These are phyloP conservation scores for Pseudogymnoascus sp. DNA, from an alignment of 2,329 filamentous ascomycete genomes.

Conservation along the genomic window DNA sequence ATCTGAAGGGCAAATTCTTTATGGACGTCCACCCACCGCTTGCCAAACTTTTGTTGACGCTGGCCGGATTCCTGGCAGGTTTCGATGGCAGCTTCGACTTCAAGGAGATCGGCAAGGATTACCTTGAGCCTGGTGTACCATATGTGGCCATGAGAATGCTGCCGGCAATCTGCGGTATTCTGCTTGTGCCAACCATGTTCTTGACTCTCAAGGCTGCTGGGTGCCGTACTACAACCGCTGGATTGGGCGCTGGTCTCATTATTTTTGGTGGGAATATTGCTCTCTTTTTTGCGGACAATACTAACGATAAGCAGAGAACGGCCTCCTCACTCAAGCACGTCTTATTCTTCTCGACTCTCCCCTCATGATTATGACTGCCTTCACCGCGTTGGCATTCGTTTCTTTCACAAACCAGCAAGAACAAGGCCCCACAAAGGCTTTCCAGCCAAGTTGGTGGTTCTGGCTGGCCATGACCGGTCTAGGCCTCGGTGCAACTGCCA, in stretches of 20 bases:
- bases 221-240: slow-evolving; percentile 77
- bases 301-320: slow-evolving; percentile 64
- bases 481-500: slow-evolving; percentile 79
- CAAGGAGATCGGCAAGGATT: slow-evolving; percentile 99
- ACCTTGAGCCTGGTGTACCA: slow-evolving; percentile 85
- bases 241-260: slow-evolving; percentile 75
- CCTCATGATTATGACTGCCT: slow-evolving; percentile 83
- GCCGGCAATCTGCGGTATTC: slow-evolving; percentile 79
- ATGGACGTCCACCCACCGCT: slow-evolving; percentile 99
- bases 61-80: slow-evolving; percentile 89
- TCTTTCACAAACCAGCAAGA: slow-evolving; percentile 97
- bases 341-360: slow-evolving; percentile 95
- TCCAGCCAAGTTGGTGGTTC: slow-evolving; percentile 92
- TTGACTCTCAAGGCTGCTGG: slow-evolving; percentile 85
- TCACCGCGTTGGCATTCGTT: slow-evolving; percentile 82
- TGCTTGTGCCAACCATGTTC: slow-evolving; percentile 88
- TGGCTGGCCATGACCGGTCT: slow-evolving; percentile 86
- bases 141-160: slow-evolving; percentile 97
- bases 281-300: not conserved
- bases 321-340: slow-evolving; percentile 86
- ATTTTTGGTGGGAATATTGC: slow-evolving; percentile 64
- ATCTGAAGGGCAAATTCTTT: slow-evolving; percentile 98
- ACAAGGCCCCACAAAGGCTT: slow-evolving; percentile 79
- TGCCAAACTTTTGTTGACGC: slow-evolving; percentile 91
- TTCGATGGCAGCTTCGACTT: slow-evolving; percentile 97